Evolutionary conservation across 2,329 filamentous ascomycete genomes (phyloP).

Genomic region (Ophiosphaerella herpotricha): DNA sequence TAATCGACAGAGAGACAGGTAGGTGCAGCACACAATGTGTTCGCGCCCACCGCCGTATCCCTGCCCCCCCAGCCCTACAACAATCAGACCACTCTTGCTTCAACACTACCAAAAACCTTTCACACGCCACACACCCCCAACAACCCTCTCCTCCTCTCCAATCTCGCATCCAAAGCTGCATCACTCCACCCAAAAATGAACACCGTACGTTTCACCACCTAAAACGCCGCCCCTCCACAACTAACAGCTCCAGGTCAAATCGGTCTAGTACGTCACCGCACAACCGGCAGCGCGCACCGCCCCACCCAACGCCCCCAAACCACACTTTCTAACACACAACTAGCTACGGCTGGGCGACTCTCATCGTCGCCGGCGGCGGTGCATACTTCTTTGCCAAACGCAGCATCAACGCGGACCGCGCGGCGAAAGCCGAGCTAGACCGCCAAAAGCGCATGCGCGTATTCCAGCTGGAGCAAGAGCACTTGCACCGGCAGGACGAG

Average conservation of each 20-base stretch:
- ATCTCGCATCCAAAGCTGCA: conserved; percentile 2
- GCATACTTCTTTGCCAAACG: conserved; percentile 97
- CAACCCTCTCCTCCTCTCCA: conserved; percentile 7
- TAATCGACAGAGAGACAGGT: not conserved
- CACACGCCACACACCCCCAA: conserved; percentile 9
- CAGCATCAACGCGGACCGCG: conserved; percentile 89
- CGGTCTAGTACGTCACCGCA: conserved; percentile 59
- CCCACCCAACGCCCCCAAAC: not conserved
- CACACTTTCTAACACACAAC: conserved; percentile 6
- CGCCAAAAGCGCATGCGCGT: conserved; percentile 37
- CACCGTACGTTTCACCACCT: conserved; percentile 50
- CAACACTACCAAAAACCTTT: conserved; percentile 25
- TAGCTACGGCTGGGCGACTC: conserved; percentile 89
- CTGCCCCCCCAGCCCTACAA: conserved; percentile 10
- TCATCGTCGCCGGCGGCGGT: conserved; percentile 81
- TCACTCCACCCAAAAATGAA: conserved; percentile 50
- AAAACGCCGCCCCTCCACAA: not conserved
- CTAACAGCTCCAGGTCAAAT: conserved; percentile 54
- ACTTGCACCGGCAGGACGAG: conserved; percentile 11
- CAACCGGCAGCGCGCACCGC: not conserved
- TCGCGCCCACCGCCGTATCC: not conserved
- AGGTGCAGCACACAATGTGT: no score
- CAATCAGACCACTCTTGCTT: conserved; percentile 39
- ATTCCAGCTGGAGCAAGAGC: conserved; percentile 36
- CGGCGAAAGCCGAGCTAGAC: conserved; percentile 65